Evolutionary conservation across 306 rosid species (phyloP), one percentile per base, ranked within the genome.

Genomic region (Cicer chorassanicum): DNA sequence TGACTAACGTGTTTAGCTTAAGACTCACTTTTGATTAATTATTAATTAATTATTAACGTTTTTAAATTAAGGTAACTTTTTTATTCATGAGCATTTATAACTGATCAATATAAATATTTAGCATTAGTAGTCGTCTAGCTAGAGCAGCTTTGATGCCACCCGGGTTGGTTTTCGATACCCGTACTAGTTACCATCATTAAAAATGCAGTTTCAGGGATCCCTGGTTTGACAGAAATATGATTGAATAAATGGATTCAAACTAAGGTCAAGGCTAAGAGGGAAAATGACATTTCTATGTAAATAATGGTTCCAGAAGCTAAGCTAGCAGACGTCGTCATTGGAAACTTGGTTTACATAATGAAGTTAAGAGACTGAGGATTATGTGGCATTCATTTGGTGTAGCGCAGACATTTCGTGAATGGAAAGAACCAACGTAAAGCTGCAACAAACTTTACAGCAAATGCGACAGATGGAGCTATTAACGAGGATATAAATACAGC

Each of bases 361-460:
- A n/a, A 64, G 69, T 64, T 65, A 39, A 39, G 68, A 62, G 49
- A 14, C 34, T n/a, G 29, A 14, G 46, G 68, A 46, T 38, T 39
- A 40, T 39, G 49, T 39, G 53, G 16, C 70, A 65, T 65, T 18
- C 51, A 65, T 65, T 42, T 65, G 50, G 38, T 18, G 36, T 9
- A 42, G 10, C 9, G 9, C n/a, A 5, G 38, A 65, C 36, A 29
- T 16, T 29, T 29, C 36, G 16, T 65, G 54, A 6, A 42, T 24
- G 19, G 9, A 65, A 65, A 43, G 40, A 63, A 63, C 29, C 69
- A 63, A 15, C n/a, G 34, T 63, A 63, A 63, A 1, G 8, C 8
- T 18, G 16, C 10, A 21, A 65, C 53, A 65, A 18, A 65, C 8
- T 65, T 42, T 18, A 43, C 11, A 3, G 51, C 2, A 42, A 43